Evolutionary conservation across 441 rosid species (phyloP), one percentile per base, ranked within the genome.

Genomic region (Heliophila coronopifolia): DNA sequence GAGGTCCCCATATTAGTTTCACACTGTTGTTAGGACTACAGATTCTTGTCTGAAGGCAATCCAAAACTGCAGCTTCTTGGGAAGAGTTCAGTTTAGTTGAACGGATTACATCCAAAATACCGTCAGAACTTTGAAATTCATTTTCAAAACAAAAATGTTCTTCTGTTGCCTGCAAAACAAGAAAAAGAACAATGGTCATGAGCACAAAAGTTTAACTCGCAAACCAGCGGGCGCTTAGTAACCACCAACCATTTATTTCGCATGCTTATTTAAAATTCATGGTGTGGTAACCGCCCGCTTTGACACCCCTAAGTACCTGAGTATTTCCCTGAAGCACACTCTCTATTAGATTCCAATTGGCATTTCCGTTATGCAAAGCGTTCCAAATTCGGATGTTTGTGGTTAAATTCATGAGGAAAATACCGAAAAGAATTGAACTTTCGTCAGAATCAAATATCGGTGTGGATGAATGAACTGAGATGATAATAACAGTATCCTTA

Each of bases 1-100:
- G 83, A 1, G 86, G 83, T 5, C 92, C 92, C 85, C 81, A 75
- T 34, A 78, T 72, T 13, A 84, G 79, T 37, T 75, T 68, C n/a
- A 84, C 67, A 24, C 57, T n/a, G 4, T 68, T 53, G 45, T 54
- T 70, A 51, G 77, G 73, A 16, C 38, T 30, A 57, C 78, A 71
- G 4, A 33, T 54, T 22, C 54, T 16, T 39, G 38, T 70, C 43
- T 16, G 1, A 23, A 76, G 79, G 37, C 75, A 69, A 1, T 47
- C 13, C 4, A 51, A 30, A 11, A 76, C 31, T 9, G 78, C 85
- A 14, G 35, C 30, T 23, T 6, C 19, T 50, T 83, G 85, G 19
- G 78, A 73, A 8, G 67, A 65, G 57, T 83, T 56, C 32, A 80
- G 43, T 12, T 57, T 9, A 4, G 60, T 17, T 6, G 54, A 57